These are phyloP conservation scores for Suhomyces pyralidae DNA, from an alignment of 805 yeast species.

Conservation along the genomic window DNA sequence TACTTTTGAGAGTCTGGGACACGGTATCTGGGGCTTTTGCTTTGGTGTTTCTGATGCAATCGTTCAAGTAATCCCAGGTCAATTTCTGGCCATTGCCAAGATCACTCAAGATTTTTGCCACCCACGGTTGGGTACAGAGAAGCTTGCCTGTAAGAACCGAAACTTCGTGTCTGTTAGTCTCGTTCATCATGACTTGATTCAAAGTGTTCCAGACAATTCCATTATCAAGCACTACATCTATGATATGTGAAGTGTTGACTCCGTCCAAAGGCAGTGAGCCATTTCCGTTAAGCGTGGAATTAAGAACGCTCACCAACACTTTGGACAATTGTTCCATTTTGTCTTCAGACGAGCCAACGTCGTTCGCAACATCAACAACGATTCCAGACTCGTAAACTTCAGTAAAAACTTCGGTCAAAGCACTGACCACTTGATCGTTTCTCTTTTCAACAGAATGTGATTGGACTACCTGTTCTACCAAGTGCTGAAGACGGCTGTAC, in stretches of 20 bases:
- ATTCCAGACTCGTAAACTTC: conserved; percentile 25
- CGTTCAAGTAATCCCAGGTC: conserved; percentile 28
- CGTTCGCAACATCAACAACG: conserved; percentile 21
- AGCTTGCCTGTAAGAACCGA: conserved; percentile 26
- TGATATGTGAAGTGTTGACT: conserved; percentile 22
- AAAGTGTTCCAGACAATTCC: conserved; percentile 28
- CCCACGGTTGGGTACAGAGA: conserved; percentile 26
- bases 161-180: conserved; percentile 23
- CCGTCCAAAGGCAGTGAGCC: not conserved
- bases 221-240: conserved; percentile 18
- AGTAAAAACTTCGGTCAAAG: conserved; percentile 4
- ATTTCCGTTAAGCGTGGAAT: not conserved
- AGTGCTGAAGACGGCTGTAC: not conserved
- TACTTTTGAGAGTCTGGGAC: conserved; percentile 1
- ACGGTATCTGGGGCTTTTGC: conserved; percentile 20
- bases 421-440: not conserved
- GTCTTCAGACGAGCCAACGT: conserved; percentile 28
- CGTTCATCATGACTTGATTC: conserved; percentile 25
- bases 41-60: conserved; percentile 24
- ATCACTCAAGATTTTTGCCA: conserved; percentile 26
- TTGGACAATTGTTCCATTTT: conserved; percentile 28
- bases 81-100: conserved; percentile 32
- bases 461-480: not conserved
- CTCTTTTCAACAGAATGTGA: not conserved
- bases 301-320: conserved; percentile 9